Evolutionary conservation across 2,329 filamentous ascomycete species (phyloP).

Genomic region (Fusarium illudens): DNA sequence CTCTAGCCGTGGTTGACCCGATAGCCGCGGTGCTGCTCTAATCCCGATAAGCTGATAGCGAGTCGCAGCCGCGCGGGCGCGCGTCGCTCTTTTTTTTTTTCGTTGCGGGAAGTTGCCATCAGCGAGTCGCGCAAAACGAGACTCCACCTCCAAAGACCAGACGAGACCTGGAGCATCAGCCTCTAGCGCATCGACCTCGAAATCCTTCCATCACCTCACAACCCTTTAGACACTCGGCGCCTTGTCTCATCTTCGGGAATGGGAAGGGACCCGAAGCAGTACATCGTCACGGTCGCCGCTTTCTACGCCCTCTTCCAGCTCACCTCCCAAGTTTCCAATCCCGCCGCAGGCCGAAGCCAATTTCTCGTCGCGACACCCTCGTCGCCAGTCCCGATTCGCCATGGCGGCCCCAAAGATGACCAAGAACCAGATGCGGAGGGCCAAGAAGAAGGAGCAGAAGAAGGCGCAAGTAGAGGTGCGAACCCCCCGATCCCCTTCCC

Average conservation of each 20-base stretch:
- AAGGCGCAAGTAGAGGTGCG: conserved; percentile 66
- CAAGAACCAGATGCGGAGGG: conserved; percentile 93
- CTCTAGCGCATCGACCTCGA: conserved; percentile 15
- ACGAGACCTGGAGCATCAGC: neutral
- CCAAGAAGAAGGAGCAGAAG: conserved; percentile 94
- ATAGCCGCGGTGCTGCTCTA: neutral
- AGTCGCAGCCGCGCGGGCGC: conserved; percentile 11
- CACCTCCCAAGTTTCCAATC: conserved; percentile 47
- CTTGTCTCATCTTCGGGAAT: conserved; percentile 38
- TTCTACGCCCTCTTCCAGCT: conserved; percentile 51
- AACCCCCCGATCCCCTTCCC: neutral
- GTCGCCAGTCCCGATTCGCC: conserved; percentile 45
- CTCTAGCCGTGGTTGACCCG: conserved; percentile 20
- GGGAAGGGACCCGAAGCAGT: conserved; percentile 51
- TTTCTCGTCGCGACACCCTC: conserved; percentile 38
- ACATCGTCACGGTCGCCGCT: conserved; percentile 45
- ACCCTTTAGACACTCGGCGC: neutral
- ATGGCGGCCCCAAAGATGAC: conserved; percentile 78
- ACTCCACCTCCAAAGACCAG: conserved; percentile 33
- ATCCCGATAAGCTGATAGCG: conserved; percentile 28
- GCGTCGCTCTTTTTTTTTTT: neutral
- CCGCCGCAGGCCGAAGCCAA: conserved; percentile 40
- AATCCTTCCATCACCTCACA: neutral
- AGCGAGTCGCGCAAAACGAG: conserved; percentile 18
- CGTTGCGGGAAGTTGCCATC: neutral